phyloP scores from a whole-genome alignment of 2,329 filamentous ascomycete genomes.

The Pseudogymnoascus sp. region DNA sequence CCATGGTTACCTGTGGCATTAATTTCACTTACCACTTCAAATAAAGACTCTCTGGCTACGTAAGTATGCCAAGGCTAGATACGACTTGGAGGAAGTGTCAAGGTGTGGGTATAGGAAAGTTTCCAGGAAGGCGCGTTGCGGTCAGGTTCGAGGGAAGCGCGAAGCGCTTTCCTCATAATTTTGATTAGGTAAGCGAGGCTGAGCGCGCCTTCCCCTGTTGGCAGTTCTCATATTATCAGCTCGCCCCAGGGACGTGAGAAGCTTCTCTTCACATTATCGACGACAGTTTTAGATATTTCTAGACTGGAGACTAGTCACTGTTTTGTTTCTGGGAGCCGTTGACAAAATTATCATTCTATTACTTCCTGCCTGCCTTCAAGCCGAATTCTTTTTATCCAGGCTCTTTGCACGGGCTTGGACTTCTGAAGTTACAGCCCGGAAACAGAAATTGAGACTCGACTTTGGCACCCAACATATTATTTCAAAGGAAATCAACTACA shows the following conservation, averaged over 20 bases:
- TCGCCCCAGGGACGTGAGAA: not conserved
- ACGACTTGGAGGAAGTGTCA: not conserved
- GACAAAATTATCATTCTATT: not conserved
- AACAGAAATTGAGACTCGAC: not conserved
- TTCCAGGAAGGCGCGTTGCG: conserved; percentile 3
- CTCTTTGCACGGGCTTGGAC: not conserved
- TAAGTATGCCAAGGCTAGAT: not conserved
- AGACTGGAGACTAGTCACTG: not conserved
- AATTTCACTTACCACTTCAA: conserved; percentile 10
- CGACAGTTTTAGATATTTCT: conserved; percentile 4
- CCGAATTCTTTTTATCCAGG: not conserved
- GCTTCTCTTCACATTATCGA: not conserved
- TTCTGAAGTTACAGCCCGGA: not conserved
- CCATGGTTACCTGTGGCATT: conserved; percentile 21
- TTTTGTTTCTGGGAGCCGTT: not conserved
- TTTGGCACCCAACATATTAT: not conserved
- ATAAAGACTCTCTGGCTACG: not conserved
- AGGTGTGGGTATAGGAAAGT: not conserved
- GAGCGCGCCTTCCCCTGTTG: not conserved
- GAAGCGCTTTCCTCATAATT: conserved; percentile 1
- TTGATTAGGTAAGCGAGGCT: conserved; percentile 8
- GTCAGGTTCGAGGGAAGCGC: not conserved
- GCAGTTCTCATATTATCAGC: conserved; percentile 1
- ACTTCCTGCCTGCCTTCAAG: not conserved
- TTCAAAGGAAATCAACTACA: not conserved